Evolutionary conservation across 441 rosid species (phyloP), one percentile per base, ranked within the genome.

Genomic region (Capsella rubella): DNA sequence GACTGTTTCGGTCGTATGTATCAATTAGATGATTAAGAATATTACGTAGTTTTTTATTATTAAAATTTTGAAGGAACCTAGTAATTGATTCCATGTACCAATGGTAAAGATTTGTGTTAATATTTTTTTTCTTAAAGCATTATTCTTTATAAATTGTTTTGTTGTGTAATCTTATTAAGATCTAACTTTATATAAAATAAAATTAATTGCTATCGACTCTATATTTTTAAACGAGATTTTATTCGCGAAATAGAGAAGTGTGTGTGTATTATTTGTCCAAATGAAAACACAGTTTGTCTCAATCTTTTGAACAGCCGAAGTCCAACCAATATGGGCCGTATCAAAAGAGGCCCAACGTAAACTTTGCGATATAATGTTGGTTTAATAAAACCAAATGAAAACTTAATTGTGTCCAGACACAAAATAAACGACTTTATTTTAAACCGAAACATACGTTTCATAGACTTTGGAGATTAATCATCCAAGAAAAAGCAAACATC

Each of bases 401-500:
- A 12, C 32, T 43, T 42, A 37, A 37, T 42, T 5, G 6, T 42
- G 47, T 4, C 47, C 2, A 14, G 8, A 14, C 6, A 3, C 2
- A 47, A 16, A 46, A 7, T n/a, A 37, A 37, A 10, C 25, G 42
- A 37, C 13, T 40, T 56, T 13, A 69, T 57, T 54, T 50, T 70
- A 7, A 58, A 35, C 61, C 37, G 59, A 69, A 49, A 18, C 37
- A 57, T 18, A 45, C 21, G 31, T 46, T 9, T 58, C 56, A 14
- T 21, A 57, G 15, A 46, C 28, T 32, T 21, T 57, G 46, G 49
- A 51, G 56, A 51, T 27, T 11, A 51, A 51, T 51, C 31, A 51
- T 51, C 50, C 13, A 35, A 70, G 21, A 29, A 70, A 70, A 59
- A 69, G 15, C 34, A 49, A 16, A 49, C 18, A 47, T 9, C 15